Evolutionary conservation across 164 flowering plant genomes (phyloP).

Genomic region (Nelumbo lutea): DNA sequence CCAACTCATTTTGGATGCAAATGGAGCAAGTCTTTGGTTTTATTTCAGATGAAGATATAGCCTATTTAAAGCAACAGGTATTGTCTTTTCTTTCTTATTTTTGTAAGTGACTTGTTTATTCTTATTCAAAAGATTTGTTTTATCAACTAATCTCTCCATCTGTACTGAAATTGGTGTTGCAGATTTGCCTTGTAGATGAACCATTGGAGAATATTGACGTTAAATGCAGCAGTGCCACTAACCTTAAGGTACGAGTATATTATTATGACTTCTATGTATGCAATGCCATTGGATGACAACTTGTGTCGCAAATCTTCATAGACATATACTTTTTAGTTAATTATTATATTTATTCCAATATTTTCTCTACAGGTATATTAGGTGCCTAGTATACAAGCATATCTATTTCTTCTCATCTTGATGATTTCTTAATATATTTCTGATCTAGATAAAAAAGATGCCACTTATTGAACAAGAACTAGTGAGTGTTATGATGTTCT

Average conservation of each 20-base stretch:
- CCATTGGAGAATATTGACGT: conserved; percentile 7
- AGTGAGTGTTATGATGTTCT: no score
- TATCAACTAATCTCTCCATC: not conserved
- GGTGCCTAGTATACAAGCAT: no score
- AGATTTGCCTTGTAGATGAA: conserved; percentile 11
- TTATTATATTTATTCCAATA: no score
- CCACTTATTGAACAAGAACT: no score
- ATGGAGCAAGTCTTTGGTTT: conserved; percentile 70
- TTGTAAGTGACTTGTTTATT: no score
- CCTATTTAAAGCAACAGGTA: conserved; percentile 69
- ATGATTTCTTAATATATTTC: no score
- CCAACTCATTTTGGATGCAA: conserved; percentile 67
- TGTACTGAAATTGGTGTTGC: not conserved
- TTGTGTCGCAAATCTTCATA: no score
- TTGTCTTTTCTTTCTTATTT: conserved; percentile 2
- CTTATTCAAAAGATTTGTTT: no score
- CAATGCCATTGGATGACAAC: not conserved
- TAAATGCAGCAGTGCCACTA: not conserved
- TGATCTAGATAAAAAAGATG: no score
- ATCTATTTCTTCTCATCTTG: no score
- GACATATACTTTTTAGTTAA: no score
- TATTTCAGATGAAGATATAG: conserved; percentile 50
- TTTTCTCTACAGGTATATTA: no score
- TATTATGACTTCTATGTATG: not conserved
- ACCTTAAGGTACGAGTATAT: conserved; percentile 6